Percentiles rank a stretch among this genome's conserved stretches.
Conservation (phyloP, 2,329 filamentous ascomycete genomes). For the Westerdykella ornata region DNA sequence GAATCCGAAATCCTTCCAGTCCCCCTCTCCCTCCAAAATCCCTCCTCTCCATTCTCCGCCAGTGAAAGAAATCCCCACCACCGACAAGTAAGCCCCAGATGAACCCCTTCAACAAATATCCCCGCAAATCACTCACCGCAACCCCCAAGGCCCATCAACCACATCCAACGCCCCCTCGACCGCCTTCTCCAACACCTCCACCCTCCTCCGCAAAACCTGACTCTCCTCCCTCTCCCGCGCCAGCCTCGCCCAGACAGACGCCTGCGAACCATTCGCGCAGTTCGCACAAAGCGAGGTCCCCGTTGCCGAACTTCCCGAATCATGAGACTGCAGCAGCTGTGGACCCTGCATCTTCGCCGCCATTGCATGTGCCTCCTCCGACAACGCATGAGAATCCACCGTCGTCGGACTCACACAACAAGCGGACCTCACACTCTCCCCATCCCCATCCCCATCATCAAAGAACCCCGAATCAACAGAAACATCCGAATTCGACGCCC, state of each 20-base stretch:
- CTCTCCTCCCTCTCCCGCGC: conserved; percentile 53
- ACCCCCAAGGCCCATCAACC: conserved; percentile 36
- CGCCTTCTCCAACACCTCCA: conserved; percentile 45
- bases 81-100: too few relatives aligned
- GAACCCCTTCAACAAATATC: too few relatives aligned
- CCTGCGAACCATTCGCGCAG: conserved; percentile 34
- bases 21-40: too few relatives aligned
- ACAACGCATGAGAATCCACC: conserved; percentile 5
- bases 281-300: conserved; percentile 32
- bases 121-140: background rate
- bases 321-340: conserved; percentile 20
- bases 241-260: conserved; percentile 47
- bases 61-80: too few relatives aligned
- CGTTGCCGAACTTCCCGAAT: conserved; percentile 41
- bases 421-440: conserved; percentile 35
- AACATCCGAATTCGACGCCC: conserved; percentile 29
- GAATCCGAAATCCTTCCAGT: too few relatives aligned
- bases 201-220: conserved; percentile 44
- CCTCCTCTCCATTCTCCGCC: too few relatives aligned
- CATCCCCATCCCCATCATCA: conserved; percentile 50
- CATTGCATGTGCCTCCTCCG: conserved; percentile 26
- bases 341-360: conserved; percentile 28
- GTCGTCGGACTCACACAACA: conserved; percentile 36
- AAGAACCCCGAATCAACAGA: conserved; percentile 55
- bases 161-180: conserved; percentile 53